phyloP scores from a whole-genome alignment of 2,329 filamentous ascomycete species.

The Verticillium dahliae region DNA sequence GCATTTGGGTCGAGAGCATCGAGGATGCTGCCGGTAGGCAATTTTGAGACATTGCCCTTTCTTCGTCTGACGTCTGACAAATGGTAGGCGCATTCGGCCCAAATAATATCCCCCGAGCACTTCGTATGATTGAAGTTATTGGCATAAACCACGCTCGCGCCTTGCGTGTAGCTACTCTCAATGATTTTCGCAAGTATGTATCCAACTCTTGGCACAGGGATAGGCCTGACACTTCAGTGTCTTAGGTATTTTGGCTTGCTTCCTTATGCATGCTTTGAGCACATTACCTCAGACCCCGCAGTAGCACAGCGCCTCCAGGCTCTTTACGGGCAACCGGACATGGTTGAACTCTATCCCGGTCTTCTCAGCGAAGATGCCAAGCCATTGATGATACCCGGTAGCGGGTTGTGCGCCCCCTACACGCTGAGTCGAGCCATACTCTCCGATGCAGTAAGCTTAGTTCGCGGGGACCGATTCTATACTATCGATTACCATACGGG shows the following conservation, averaged over 20 bases:
- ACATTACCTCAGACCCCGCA: conserved; percentile 49
- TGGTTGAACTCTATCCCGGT: conserved; percentile 57
- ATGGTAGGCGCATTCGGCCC: conserved; percentile 38
- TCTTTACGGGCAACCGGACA: conserved; percentile 54
- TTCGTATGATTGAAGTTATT: conserved; percentile 52
- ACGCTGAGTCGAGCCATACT: conserved; percentile 46
- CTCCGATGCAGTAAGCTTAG: conserved; percentile 55
- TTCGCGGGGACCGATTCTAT: conserved; percentile 60
- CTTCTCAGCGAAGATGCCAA: conserved; percentile 32
- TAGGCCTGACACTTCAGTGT: neutral
- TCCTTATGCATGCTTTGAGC: conserved; percentile 49
- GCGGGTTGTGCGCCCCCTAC: conserved; percentile 40
- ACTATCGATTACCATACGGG: conserved; percentile 52
- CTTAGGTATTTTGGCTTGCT: conserved; percentile 46
- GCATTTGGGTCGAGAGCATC: conserved; percentile 42
- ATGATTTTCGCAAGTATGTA: conserved; percentile 48
- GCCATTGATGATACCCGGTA: conserved; percentile 37
- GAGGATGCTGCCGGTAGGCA: conserved; percentile 32
- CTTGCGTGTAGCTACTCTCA: conserved; percentile 53
- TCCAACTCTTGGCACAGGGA: no score
- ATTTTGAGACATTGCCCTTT: neutral
- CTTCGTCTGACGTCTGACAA: neutral
- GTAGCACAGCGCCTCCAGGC: conserved; percentile 42
- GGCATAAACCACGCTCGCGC: conserved; percentile 52
- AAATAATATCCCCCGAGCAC: conserved; percentile 47